Conservation (phyloP, 2,329 filamentous ascomycete genomes). For the Colletotrichum scovillei region DNA sequence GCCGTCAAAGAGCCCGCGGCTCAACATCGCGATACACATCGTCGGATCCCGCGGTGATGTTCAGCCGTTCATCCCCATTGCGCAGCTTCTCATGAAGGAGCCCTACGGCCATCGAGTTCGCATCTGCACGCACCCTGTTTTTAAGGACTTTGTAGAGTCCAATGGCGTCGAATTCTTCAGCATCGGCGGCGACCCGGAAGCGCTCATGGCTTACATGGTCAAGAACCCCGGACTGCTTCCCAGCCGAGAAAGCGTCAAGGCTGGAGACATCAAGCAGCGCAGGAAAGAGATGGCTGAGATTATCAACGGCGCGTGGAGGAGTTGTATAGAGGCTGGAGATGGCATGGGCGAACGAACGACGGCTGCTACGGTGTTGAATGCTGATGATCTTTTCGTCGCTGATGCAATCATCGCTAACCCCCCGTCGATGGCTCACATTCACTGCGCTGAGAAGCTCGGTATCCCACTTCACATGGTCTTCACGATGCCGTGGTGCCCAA, state of each 20-base stretch:
- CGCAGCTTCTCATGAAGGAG: constrained; percentile 51
- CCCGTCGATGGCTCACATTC: constrained; percentile 62
- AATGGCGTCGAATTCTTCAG: constrained; percentile 67
- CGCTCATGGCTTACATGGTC: constrained; percentile 57
- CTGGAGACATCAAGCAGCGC: constrained; percentile 49
- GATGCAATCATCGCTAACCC: constrained; percentile 67
- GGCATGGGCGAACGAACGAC: constrained; percentile 43
- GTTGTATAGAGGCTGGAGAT: constrained; percentile 50
- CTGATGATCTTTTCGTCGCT: constrained; percentile 59
- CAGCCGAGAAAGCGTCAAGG: constrained; percentile 47
- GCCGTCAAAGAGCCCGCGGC: constrained; percentile 36
- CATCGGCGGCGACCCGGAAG: constrained; percentile 67
- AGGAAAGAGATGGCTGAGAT: constrained; percentile 51
- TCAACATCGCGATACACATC: constrained; percentile 48
- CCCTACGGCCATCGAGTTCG: constrained; percentile 64
- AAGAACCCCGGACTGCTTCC: constrained; percentile 53
- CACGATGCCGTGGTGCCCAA: constrained; percentile 79
- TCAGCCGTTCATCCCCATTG: constrained; percentile 70
- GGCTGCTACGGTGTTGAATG: constrained; percentile 41
- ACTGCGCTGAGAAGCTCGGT: constrained; percentile 60
- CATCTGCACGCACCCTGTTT: constrained; percentile 66
- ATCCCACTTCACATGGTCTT: constrained; percentile 64
- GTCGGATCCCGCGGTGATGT: constrained; percentile 44
- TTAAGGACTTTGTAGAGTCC: constrained; percentile 63
- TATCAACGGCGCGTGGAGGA: constrained; percentile 49